Base-by-base conservation (phyloP, 257 asterid genomes). In the Primulina huaijiensis region DNA sequence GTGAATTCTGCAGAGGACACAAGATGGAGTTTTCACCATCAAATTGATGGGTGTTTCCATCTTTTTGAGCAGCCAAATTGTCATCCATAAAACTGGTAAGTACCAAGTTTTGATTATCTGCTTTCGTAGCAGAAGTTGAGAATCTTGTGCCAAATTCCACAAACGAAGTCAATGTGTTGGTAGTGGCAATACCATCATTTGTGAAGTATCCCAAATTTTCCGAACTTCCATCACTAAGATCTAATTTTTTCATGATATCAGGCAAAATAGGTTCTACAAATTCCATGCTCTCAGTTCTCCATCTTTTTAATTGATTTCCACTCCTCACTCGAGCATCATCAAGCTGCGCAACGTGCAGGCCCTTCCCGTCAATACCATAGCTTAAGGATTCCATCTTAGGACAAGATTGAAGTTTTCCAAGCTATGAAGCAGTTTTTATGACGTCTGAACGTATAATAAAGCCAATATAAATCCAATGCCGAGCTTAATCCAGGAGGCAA, bases 1-100 rank as follows among this genome's bases (percentile, higher is more conserved):
- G 25, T 4, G 78, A 75, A 35, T 81, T 69, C 71, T 82, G 79
- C 43, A 70, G 83, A 34, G 76, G 50, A n/a, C 83, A 67, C 55
- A 68, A 50, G 27, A 11, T 65, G 2, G 68, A 63, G 40, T 76
- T 73, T 25, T 64, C 82, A 8, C 60, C 64, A 2, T 78, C 75
- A n/a, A 55, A 70, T 31, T 27, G 78, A 37, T 25, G 62, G 30
- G 64, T 77, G 50, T 37, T 77, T 5, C 34, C 27, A 29, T 80
- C 83, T 64, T 33, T 77, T 62, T 69, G 59, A 46, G 50, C 71
- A 35, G 43, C 53, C 17, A 33, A 40, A 9, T 50, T 50, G 8
- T 50, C 21, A 50, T 6, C 6, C 20, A 50, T 14, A 17, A 50
- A 50, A 50, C 57, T 50, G 1, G 20, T 17, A 50, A 6, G 20